Evolutionary conservation across 805 yeast species (phyloP), one percentile per base, ranked within the genome.

Genomic region (Nematodospora valgi): DNA sequence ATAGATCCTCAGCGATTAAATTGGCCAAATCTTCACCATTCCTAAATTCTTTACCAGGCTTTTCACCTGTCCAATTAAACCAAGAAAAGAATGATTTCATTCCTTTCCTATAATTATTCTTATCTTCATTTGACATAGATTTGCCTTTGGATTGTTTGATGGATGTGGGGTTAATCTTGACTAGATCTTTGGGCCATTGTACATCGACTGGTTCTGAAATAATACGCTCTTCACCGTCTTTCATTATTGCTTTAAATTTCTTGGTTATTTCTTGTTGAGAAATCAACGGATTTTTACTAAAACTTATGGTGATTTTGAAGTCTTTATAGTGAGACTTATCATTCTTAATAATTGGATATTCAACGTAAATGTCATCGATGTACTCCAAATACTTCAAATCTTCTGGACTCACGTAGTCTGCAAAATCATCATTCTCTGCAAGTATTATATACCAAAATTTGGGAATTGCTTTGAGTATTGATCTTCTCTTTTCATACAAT

Each of bases 361-460:
- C 59, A 3, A 91, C 82, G 42, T 70, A 70, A 6, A 91, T 64
- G 42, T 85, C 84, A 22, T 59, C 64, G 38, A 89, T 72, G 31
- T 59, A 56, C 49, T 88, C 96, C 31, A 88, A 55, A 47, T 74
- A 82, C 54, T 80, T 80, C 61, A 80, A 77, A 58, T 89, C 97
- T 24, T 82, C 85, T 2, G 82, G 77, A 20, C 78, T 71, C 13
- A 89, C 65, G 54, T 76, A 86, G 43, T 88, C 95, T 11, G 85
- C 82, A 52, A 91, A 84, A 45, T 86, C 96, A 34, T 84, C 82
- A 49, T 83, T 83, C 51, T 85, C 86, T 2, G 89, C 87, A 8
- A 91, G 59, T 0, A 85, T 95, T 35, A 82, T 74, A 49, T 84
- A 82, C 98, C 98, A 91, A 57, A 91, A 88, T 44, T 76, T 75